phyloP scores from a whole-genome alignment of 2,329 filamentous ascomycete species.

The Hymenotorrendiella dingleyae region DNA sequence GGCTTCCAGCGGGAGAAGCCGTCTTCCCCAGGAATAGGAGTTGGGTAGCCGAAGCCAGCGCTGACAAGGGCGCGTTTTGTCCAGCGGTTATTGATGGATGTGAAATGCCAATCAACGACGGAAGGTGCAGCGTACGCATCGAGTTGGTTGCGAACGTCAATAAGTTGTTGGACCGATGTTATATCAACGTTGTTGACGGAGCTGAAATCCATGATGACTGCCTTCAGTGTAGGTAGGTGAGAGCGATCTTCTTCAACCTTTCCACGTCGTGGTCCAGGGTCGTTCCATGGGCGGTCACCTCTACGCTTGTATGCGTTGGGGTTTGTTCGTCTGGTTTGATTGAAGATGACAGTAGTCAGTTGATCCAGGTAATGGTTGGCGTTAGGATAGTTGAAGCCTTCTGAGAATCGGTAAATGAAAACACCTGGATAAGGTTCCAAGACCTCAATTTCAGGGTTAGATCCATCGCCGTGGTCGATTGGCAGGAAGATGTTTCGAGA shows the following conservation, averaged over 20 bases:
- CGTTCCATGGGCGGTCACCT: conserved; percentile 91
- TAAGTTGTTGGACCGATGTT: conserved; percentile 85
- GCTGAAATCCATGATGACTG: conserved; percentile 90
- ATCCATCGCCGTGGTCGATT: conserved; percentile 80
- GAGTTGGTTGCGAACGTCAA: conserved; percentile 91
- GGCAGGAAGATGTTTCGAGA: conserved; percentile 81
- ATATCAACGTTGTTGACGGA: conserved; percentile 92
- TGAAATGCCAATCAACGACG: conserved; percentile 89
- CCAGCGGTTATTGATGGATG: conserved; percentile 91
- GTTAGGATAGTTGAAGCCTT: conserved; percentile 96
- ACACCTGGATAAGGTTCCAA: conserved; percentile 81
- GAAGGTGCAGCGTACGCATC: conserved; percentile 78
- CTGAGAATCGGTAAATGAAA: conserved; percentile 91
- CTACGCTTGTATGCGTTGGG: conserved; percentile 55
- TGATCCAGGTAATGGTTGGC: conserved; percentile 83
- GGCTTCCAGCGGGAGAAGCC: conserved; percentile 70
- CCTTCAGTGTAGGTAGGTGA: conserved; percentile 65
- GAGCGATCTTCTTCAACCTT: conserved; percentile 42
- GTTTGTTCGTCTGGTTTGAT: conserved; percentile 71
- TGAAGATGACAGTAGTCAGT: conserved; percentile 61
- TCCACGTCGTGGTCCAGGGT: conserved; percentile 66
- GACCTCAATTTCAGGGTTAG: conserved; percentile 78
- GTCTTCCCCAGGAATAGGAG: conserved; percentile 33
- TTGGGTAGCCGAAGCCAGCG: conserved; percentile 83
- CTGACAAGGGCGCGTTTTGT: conserved; percentile 83